Evolutionary conservation across 2,329 filamentous ascomycete species (phyloP).

Genomic region (Aspergillus sp.): DNA sequence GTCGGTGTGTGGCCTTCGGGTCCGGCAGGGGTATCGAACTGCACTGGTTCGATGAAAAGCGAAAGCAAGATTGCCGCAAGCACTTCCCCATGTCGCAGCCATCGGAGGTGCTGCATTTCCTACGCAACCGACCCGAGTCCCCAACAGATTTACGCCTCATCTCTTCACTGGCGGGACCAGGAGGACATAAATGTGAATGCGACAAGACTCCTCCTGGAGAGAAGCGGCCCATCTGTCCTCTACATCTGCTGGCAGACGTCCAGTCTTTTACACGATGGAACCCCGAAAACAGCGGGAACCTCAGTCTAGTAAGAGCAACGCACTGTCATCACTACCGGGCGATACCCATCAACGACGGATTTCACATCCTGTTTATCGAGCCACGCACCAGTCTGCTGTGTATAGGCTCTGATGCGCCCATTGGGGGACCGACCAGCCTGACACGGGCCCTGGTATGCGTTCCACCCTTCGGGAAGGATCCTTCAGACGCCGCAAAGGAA

Average conservation of each 20-base stretch:
- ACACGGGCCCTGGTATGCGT: conserved; percentile 58
- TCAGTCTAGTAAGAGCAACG: conserved; percentile 39
- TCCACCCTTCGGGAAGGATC: conserved; percentile 30
- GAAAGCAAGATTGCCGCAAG: conserved; percentile 35
- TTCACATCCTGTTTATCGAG: conserved; percentile 64
- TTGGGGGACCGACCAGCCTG: conserved; percentile 57
- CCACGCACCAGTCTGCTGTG: conserved; percentile 55
- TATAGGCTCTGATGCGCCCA: conserved; percentile 60
- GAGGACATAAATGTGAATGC: conserved; percentile 28
- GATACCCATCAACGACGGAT: conserved; percentile 63
- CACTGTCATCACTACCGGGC: conserved; percentile 61
- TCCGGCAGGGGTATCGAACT: conserved; percentile 62
- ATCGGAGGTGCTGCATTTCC: conserved; percentile 52
- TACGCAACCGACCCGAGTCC: conserved; percentile 52
- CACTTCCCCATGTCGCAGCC: conserved; percentile 42
- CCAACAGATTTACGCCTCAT: conserved; percentile 60
- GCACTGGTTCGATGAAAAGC: conserved; percentile 56
- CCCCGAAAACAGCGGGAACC: conserved; percentile 17
- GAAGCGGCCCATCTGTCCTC: conserved; percentile 22
- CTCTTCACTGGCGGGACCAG: conserved; percentile 54
- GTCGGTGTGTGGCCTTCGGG: conserved; percentile 64
- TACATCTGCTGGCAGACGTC: conserved; percentile 27
- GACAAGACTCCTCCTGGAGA: conserved; percentile 19
- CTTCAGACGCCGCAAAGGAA: conserved; percentile 12
- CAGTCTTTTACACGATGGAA: conserved; percentile 26